Conservation (phyloP, 2,329 filamentous ascomycete genomes). For the Fusarium sp. region DNA sequence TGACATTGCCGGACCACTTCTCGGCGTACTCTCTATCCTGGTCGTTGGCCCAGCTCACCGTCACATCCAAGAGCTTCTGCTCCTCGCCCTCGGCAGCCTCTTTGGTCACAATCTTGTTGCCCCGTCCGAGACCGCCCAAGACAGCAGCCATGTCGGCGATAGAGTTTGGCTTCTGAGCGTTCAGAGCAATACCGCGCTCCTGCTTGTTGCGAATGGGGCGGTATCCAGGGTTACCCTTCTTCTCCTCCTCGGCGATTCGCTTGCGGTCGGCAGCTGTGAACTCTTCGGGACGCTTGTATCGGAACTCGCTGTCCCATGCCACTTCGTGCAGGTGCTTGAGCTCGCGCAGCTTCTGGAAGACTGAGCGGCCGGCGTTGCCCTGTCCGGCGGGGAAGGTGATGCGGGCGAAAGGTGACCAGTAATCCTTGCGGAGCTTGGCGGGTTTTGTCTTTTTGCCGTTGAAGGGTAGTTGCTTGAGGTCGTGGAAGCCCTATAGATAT, state of each 20-base stretch:
- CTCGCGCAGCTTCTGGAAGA: constrained; percentile 74
- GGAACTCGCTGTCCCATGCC: constrained; percentile 65
- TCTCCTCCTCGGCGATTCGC: constrained; percentile 47
- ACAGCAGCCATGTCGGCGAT: constrained; percentile 74
- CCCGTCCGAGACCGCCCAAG: constrained; percentile 63
- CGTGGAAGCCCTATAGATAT: constrained; percentile 52
- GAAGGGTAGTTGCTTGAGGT: constrained; percentile 70
- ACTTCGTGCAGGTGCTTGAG: constrained; percentile 73
- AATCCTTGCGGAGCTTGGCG: constrained; percentile 73
- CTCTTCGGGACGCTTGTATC: constrained; percentile 53
- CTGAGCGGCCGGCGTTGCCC: constrained; percentile 66
- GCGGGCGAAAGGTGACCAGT: constrained; percentile 72
- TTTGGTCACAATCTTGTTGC: constrained; percentile 59
- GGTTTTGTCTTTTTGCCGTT: constrained; percentile 77
- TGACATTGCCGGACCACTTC: constrained; percentile 65
- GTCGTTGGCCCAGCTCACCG: constrained; percentile 65
- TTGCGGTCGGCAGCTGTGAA: constrained; percentile 50
- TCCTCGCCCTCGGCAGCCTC: constrained; percentile 32
- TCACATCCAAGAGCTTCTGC: constrained; percentile 53
- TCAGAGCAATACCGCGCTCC: constrained; percentile 65
- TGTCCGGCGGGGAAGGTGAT: constrained; percentile 67
- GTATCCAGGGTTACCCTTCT: constrained; percentile 47
- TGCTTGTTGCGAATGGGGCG: constrained; percentile 51
- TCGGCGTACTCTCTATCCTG: constrained; percentile 60
- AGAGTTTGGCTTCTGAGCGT: constrained; percentile 70